Base-by-base conservation (phyloP, 805 yeast species). In the Candida yuanshanica region DNA sequence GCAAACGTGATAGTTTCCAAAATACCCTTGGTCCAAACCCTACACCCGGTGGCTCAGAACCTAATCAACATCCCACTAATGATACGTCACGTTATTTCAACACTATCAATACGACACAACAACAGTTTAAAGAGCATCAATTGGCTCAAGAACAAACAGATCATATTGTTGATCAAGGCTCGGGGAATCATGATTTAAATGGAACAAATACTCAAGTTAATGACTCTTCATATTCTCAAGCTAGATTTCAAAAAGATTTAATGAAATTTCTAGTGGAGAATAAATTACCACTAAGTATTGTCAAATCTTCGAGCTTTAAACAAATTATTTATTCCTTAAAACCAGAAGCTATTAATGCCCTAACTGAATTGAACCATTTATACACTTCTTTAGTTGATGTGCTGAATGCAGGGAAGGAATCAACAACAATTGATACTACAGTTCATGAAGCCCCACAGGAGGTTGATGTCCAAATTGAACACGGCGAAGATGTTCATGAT, bases 201-300 rank as follows among this genome's bases (percentile, higher is more conserved):
- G 24, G 29, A 20, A 52, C 46, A 13, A 32, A 33, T 9, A 18
- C 41, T 5, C 55, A 49, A 35, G 52, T 59, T 37, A 78, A 74
- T 37, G 65, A 65, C 41, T 38, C 66, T 8, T 69, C 72, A 1
- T 75, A 75, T 53, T 51, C 77, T 2, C 56, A 66, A 14, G 55
- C 63, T 53, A 70, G 68, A 46, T 73, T 76, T 52, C 80, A 74
- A 44, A 69, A 68, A 46, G 75, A 75, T 45, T 55, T 76, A 22
- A 60, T 74, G 64, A 66, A 63, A 46, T 76, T 75, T 43, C 53
- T 75, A 29, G 64, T 70, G 13, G 80, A 75, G n/a, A 72, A 76
- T 55, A 74, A 73, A 50, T 57, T 76, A 10, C 67, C 76, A 1
- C 64, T 74, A 23, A 62, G 60, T 18, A 67, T 69, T 9, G 69